These are phyloP conservation scores for Aspergillus amoenus DNA, from an alignment of 2,329 filamentous ascomycete species.

Conservation along the genomic window DNA sequence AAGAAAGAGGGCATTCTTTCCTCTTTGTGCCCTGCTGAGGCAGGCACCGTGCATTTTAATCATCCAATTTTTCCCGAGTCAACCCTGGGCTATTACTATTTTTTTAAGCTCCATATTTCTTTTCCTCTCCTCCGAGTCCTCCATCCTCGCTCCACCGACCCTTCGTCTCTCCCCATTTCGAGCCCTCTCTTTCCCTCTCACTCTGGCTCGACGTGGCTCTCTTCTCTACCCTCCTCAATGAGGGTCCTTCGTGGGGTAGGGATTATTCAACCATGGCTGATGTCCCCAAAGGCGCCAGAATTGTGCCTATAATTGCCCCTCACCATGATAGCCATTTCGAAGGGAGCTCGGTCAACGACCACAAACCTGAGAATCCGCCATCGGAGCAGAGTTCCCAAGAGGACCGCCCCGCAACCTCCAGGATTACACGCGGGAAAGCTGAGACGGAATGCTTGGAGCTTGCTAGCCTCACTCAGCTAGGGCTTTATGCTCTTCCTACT, in stretches of 20 bases:
- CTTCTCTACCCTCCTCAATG: conserved; percentile 27
- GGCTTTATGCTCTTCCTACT: conserved; percentile 60
- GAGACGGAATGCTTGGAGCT: conserved; percentile 38
- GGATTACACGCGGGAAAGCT: conserved; percentile 17
- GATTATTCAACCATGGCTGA: conserved; percentile 39
- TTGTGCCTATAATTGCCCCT: conserved; percentile 43
- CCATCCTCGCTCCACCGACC: conserved; percentile 7
- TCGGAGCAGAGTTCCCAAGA: conserved; percentile 19
- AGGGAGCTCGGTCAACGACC: conserved; percentile 15
- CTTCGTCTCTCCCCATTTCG: conserved; percentile 13
- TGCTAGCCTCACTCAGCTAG: conserved; percentile 51
- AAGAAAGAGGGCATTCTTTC: neutral
- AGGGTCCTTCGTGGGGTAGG: conserved; percentile 34
- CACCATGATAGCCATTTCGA: conserved; percentile 22
- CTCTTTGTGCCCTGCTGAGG: neutral
- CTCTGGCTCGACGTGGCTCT: conserved; percentile 23
- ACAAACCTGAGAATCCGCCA: conserved; percentile 10
- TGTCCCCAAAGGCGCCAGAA: conserved; percentile 39
- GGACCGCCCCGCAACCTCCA: conserved; percentile 2
- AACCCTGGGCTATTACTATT: neutral
- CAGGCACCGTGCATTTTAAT: neutral
- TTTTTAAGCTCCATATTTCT: conserved; percentile 9
- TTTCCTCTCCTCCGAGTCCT: conserved; percentile 10
- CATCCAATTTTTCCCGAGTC: neutral
- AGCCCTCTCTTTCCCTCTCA: conserved; percentile 8